Percentiles rank a stretch among this genome's conserved stretches.
phyloP scores from a whole-genome alignment of 768 basidiomycete species.

The Amanita jacksonii region DNA sequence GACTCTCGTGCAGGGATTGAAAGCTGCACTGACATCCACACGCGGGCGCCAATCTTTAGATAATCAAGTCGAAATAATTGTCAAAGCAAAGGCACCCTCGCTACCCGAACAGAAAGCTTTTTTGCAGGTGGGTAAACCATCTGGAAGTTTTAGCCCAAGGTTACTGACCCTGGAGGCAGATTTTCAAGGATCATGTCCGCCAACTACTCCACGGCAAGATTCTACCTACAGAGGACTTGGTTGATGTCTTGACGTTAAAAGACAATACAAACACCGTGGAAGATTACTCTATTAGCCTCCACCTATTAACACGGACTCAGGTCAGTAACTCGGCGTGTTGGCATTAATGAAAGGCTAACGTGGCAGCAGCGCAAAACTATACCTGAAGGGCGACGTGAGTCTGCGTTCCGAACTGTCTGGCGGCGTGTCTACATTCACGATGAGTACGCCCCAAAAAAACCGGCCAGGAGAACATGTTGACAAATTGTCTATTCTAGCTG shows the following conservation, averaged over 20 bases:
- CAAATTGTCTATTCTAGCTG: constrained; percentile 63
- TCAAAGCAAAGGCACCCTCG: constrained; percentile 41
- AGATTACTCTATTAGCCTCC: constrained; percentile 62
- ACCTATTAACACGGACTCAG: constrained; percentile 47
- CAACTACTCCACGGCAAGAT: constrained; percentile 67
- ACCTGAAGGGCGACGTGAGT: constrained; percentile 58
- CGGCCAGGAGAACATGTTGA: no score
- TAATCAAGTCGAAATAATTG: constrained; percentile 54
- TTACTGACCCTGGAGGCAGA: constrained; percentile 25
- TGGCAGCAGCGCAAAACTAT: constrained; percentile 34
- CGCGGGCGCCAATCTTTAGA: constrained; percentile 61
- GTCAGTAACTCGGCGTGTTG: constrained; percentile 19
- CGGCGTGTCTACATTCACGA: constrained; percentile 82
- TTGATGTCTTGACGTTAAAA: constrained; percentile 81
- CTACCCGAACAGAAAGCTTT: constrained; percentile 42
- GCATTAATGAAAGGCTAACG: neutral
- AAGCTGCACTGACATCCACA: constrained; percentile 30
- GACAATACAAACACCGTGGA: constrained; percentile 54
- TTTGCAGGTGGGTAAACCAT: constrained; percentile 26
- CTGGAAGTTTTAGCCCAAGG: no score
- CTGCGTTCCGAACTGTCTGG: constrained; percentile 76
- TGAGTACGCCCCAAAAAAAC: constrained; percentile 55
- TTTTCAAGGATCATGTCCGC: constrained; percentile 62
- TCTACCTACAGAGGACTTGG: constrained; percentile 67
- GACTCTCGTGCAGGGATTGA: constrained; percentile 54